Evolutionary conservation across 257 asterid genomes (phyloP).

Genomic region (Galeopsis tetrahit): DNA sequence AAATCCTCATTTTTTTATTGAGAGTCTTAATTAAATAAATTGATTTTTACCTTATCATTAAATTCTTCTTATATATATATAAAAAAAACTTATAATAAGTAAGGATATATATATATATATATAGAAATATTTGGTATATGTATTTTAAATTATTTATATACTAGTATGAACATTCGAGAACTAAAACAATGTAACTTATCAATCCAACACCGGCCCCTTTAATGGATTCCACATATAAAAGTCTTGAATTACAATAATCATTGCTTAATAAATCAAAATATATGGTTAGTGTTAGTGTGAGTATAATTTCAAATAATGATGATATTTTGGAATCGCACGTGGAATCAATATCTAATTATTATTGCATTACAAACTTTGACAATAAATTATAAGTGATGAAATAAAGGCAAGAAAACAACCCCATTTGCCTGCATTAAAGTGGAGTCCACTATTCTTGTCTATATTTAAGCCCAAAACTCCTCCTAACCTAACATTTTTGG

Average conservation of each 20-base stretch:
- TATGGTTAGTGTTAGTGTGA: not conserved
- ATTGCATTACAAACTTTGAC: too few relatives aligned
- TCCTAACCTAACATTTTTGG: conserved; percentile 30
- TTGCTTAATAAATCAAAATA: not conserved
- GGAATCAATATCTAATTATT: conserved; percentile 1
- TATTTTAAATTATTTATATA: too few relatives aligned
- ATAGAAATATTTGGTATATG: too few relatives aligned
- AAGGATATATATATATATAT: too few relatives aligned
- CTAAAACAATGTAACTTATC: not conserved
- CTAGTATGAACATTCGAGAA: not conserved
- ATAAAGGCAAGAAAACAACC: conserved; percentile 37
- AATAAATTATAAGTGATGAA: not conserved
- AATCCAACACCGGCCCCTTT: not conserved
- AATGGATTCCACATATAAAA: conserved; percentile 7
- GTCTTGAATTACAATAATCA: not conserved
- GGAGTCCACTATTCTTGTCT: conserved; percentile 39
- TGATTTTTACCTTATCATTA: too few relatives aligned
- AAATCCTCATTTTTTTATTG: too few relatives aligned
- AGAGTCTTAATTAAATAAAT: too few relatives aligned
- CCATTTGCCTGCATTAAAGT: conserved; percentile 43
- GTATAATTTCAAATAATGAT: not conserved
- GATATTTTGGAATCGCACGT: conserved; percentile 30
- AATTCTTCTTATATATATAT: too few relatives aligned
- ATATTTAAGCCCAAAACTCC: conserved; percentile 34
- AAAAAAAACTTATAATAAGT: too few relatives aligned